These are phyloP conservation scores for Clarireedia hainanense DNA, from an alignment of 2,329 filamentous ascomycete genomes.

Conservation along the genomic window DNA sequence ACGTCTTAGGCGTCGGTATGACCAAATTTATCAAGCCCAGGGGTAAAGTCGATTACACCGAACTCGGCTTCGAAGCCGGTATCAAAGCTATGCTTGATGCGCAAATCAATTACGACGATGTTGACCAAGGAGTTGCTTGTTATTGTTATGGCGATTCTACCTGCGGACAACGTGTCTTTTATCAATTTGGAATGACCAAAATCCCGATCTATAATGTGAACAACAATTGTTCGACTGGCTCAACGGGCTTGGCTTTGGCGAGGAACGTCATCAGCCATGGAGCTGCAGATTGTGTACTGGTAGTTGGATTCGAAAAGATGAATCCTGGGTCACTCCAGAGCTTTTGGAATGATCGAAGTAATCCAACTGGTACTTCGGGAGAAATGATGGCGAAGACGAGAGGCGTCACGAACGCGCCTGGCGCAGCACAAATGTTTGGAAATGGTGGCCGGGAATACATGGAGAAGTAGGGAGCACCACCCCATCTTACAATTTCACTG, in stretches of 20 bases:
- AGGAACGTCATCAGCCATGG: conserved; percentile 72
- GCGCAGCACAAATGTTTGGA: conserved; percentile 88
- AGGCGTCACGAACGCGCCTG: conserved; percentile 73
- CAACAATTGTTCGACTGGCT: conserved; percentile 98
- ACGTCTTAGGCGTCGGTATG: conserved; percentile 96
- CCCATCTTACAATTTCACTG: not conserved
- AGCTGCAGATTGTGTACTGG: conserved; percentile 78
- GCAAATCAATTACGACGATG: conserved; percentile 92
- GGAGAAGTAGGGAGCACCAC: conserved; percentile 57
- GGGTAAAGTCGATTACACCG: conserved; percentile 89
- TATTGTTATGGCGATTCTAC: conserved; percentile 97
- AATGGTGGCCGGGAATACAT: conserved; percentile 93
- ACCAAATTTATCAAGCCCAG: conserved; percentile 98
- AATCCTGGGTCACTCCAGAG: conserved; percentile 77
- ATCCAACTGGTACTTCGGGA: conserved; percentile 64
- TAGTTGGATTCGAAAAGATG: conserved; percentile 98
- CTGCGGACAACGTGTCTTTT: conserved; percentile 93
- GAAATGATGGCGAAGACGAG: conserved; percentile 78
- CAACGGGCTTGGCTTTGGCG: conserved; percentile 79
- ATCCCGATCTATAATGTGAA: conserved; percentile 98
- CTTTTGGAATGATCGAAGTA: conserved; percentile 78
- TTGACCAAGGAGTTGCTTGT: conserved; percentile 92
- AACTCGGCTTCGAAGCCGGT: conserved; percentile 87
- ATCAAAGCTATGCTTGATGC: conserved; percentile 51
- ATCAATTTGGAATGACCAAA: conserved; percentile 95